Percentiles rank a stretch among this genome's conserved stretches.
These are phyloP conservation scores for Patellaria atrata DNA, from an alignment of 495 filamentous ascomycete species.

Conservation along the genomic window DNA sequence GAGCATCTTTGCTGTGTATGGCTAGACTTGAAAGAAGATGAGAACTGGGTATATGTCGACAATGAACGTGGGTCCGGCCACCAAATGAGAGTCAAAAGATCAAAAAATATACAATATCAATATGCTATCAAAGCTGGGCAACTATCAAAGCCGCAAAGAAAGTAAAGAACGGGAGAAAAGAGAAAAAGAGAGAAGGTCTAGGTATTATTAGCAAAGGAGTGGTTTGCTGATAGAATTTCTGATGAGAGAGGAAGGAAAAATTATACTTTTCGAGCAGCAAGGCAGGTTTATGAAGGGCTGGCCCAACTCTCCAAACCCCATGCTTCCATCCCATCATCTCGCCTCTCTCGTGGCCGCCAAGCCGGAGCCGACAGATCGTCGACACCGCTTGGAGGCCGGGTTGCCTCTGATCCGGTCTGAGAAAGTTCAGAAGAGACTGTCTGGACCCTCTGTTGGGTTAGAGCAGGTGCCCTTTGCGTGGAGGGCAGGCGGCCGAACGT, in stretches of 20 bases:
- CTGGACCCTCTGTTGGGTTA: background rate
- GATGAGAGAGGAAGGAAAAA: slow-evolving; percentile 1
- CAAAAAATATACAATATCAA: slow-evolving; percentile 2
- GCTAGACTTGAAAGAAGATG: background rate
- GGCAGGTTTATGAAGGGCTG: slow-evolving; percentile 4
- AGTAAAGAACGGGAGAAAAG: slow-evolving; percentile 5
- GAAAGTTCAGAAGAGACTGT: background rate
- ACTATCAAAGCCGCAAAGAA: slow-evolving; percentile 5
- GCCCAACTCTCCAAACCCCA: background rate
- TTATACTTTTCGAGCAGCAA: background rate
- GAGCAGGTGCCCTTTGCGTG: background rate
- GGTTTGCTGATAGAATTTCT: no score
- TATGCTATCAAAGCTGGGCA: slow-evolving; percentile 4
- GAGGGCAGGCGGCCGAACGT: no score
- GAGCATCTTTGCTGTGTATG: slow-evolving; percentile 11
- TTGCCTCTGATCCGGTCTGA: no score
- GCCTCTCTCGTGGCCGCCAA: no score
- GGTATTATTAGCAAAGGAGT: no score
- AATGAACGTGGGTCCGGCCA: slow-evolving; percentile 17
- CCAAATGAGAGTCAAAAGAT: slow-evolving; percentile 9
- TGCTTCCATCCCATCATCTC: background rate
- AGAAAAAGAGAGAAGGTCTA: no score
- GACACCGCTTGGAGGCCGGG: background rate
- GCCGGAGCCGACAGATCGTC: slow-evolving; percentile 1
- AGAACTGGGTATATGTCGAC: slow-evolving; percentile 13